Conservation (phyloP, 805 yeast species). For the Saccharomycopsis malanga region DNA sequence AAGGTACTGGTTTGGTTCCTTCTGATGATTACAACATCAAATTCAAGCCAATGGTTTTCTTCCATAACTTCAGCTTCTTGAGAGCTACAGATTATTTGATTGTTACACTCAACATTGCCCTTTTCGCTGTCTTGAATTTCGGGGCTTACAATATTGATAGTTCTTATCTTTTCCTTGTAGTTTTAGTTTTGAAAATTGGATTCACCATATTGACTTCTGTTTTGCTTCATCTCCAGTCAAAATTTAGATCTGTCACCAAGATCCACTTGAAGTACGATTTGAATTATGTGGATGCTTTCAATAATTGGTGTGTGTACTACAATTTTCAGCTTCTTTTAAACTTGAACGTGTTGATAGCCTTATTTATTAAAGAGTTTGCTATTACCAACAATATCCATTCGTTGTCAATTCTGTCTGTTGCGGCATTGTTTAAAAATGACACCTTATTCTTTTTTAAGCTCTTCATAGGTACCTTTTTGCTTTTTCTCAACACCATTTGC, state of each 20-base stretch:
- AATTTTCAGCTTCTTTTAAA: slow-evolving; percentile 45
- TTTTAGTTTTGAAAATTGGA: slow-evolving; percentile 41
- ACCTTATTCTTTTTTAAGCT: slow-evolving; percentile 42
- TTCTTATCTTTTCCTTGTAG: slow-evolving; percentile 32
- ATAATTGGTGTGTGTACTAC: slow-evolving; percentile 67
- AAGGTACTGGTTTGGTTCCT: slow-evolving; percentile 29
- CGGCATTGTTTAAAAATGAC: slow-evolving; percentile 26
- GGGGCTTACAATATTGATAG: slow-evolving; percentile 26
- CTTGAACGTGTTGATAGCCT: slow-evolving; percentile 43
- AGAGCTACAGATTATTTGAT: slow-evolving; percentile 59
- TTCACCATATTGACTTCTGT: slow-evolving; percentile 46
- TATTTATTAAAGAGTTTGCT: slow-evolving; percentile 31
- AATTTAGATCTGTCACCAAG: slow-evolving; percentile 55
- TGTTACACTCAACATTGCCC: slow-evolving; percentile 34
- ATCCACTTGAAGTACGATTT: slow-evolving; percentile 57
- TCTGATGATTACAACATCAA: slow-evolving; percentile 36
- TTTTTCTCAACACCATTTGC: slow-evolving; percentile 61
- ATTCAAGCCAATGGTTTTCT: slow-evolving; percentile 52
- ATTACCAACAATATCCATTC: slow-evolving; percentile 17
- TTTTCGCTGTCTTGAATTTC: slow-evolving; percentile 29
- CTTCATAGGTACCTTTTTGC: slow-evolving; percentile 52
- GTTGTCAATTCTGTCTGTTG: background rate
- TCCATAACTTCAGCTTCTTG: slow-evolving; percentile 54
- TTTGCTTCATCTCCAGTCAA: slow-evolving; percentile 53
- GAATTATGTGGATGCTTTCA: slow-evolving; percentile 56